Evolutionary conservation across 2,329 filamentous ascomycete genomes (phyloP).

Genomic region (Chalara sp.): DNA sequence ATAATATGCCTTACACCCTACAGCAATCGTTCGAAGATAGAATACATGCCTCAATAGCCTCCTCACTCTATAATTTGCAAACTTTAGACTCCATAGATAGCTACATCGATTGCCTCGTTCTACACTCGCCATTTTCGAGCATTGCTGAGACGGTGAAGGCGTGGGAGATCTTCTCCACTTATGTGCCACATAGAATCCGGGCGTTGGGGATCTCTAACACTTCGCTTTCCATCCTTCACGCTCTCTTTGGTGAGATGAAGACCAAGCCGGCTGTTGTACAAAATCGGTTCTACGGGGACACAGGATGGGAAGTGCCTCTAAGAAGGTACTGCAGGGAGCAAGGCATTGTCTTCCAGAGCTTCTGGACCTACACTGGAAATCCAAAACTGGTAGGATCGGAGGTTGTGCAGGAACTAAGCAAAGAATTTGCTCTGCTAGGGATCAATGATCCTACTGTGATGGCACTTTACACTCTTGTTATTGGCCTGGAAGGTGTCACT

Average conservation of each 20-base stretch:
- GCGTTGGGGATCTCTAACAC: slow-evolving; percentile 72
- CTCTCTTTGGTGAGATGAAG: slow-evolving; percentile 38
- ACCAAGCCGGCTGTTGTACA: slow-evolving; percentile 61
- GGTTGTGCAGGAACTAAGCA: slow-evolving; percentile 44
- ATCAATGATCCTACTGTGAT: slow-evolving; percentile 41
- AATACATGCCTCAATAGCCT: slow-evolving; percentile 58
- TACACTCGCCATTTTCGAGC: slow-evolving; percentile 49
- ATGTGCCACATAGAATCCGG: slow-evolving; percentile 57
- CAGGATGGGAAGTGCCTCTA: slow-evolving; percentile 52
- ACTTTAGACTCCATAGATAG: slow-evolving; percentile 27
- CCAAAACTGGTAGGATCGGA: slow-evolving; percentile 39
- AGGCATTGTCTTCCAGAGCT: slow-evolving; percentile 49
- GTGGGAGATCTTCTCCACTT: slow-evolving; percentile 60
- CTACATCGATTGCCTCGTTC: slow-evolving; percentile 51
- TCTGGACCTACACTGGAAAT: slow-evolving; percentile 57
- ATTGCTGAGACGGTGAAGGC: slow-evolving; percentile 50
- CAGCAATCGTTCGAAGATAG: slow-evolving; percentile 53
- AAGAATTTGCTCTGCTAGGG: slow-evolving; percentile 23
- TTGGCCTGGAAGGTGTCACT: slow-evolving; percentile 41
- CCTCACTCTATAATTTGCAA: slow-evolving; percentile 50
- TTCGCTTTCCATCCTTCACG: slow-evolving; percentile 47
- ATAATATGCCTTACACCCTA: slow-evolving; percentile 56
- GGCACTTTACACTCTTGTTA: slow-evolving; percentile 49
- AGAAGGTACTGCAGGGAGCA: slow-evolving; percentile 48
- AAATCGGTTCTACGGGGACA: slow-evolving; percentile 62